Evolutionary conservation across 768 basidiomycete species (phyloP).

Genomic region (Cytidiella melzeri): DNA sequence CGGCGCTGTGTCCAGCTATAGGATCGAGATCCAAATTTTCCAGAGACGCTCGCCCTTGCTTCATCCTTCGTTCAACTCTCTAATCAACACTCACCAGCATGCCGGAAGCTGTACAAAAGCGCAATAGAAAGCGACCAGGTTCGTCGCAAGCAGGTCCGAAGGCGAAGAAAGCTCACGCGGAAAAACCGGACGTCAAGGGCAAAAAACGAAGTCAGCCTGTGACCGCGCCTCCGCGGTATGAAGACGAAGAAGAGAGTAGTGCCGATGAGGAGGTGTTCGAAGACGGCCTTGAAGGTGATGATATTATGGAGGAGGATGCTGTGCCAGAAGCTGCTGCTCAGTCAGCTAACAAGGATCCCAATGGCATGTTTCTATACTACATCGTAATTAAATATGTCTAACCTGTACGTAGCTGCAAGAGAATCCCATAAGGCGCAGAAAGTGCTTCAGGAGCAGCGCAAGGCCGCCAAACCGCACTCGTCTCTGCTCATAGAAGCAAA

Average conservation of each 20-base stretch:
- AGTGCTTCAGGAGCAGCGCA: slow-evolving; percentile 58
- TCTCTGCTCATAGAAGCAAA: slow-evolving; percentile 66
- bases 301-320: slow-evolving; percentile 29
- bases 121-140: slow-evolving; percentile 45
- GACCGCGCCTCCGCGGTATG: slow-evolving; percentile 34
- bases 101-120: slow-evolving; percentile 31
- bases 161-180: slow-evolving; percentile 47
- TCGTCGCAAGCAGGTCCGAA: slow-evolving; percentile 39
- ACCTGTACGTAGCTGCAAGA: slow-evolving; percentile 39
- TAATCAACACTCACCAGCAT: background rate
- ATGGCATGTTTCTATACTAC: slow-evolving; percentile 37
- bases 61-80: background rate
- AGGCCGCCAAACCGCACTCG: slow-evolving; percentile 74
- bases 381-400: slow-evolving; percentile 2
- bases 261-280: slow-evolving; percentile 31
- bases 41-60: background rate
- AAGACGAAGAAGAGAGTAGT: slow-evolving; percentile 29
- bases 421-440: slow-evolving; percentile 74
- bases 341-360: slow-evolving; percentile 42
- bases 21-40: background rate
- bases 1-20: too few relatives aligned
- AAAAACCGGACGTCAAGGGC: slow-evolving; percentile 32
- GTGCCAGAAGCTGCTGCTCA: slow-evolving; percentile 17
- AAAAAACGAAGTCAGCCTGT: slow-evolving; percentile 61
- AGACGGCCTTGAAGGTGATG: slow-evolving; percentile 24